These are phyloP conservation scores for Aspergillus sergii DNA, from an alignment of 2,329 filamentous ascomycete genomes.

Conservation along the genomic window DNA sequence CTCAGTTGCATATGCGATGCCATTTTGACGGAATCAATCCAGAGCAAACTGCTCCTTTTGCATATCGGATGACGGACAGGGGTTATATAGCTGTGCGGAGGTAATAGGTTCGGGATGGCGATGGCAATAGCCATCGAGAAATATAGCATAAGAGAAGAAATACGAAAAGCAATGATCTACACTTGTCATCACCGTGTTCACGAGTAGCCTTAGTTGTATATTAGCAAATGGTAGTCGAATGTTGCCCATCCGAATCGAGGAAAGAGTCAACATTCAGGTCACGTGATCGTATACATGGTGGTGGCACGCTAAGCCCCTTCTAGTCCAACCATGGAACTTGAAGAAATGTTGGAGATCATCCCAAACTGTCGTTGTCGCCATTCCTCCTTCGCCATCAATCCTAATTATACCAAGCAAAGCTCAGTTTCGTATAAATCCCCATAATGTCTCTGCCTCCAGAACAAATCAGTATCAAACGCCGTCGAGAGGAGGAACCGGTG, in stretches of 20 bases:
- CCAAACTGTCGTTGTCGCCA: background rate
- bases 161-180: constrained; percentile 9
- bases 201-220: background rate
- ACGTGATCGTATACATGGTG: background rate
- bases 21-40: constrained; percentile 25
- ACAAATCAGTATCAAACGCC: constrained; percentile 58
- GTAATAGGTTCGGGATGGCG: constrained; percentile 17
- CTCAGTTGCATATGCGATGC: constrained; percentile 30
- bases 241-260: background rate
- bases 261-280: background rate
- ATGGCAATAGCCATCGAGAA: constrained; percentile 15
- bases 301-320: background rate
- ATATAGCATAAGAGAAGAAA: constrained; percentile 17
- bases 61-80: constrained; percentile 17
- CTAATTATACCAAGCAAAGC: background rate
- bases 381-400: background rate
- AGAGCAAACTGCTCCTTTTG: constrained; percentile 22
- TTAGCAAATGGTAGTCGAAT: background rate
- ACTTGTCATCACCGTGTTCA: background rate
- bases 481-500: constrained; percentile 59
- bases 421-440: background rate
- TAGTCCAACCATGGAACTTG: constrained; percentile 11
- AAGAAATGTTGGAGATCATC: constrained; percentile 8
- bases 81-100: constrained; percentile 19
- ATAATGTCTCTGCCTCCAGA: constrained; percentile 52